Evolutionary conservation across 2,329 filamentous ascomycete species (phyloP), one percentile per base, ranked within the genome.

Genomic region (Neofusicoccum laricinum): DNA sequence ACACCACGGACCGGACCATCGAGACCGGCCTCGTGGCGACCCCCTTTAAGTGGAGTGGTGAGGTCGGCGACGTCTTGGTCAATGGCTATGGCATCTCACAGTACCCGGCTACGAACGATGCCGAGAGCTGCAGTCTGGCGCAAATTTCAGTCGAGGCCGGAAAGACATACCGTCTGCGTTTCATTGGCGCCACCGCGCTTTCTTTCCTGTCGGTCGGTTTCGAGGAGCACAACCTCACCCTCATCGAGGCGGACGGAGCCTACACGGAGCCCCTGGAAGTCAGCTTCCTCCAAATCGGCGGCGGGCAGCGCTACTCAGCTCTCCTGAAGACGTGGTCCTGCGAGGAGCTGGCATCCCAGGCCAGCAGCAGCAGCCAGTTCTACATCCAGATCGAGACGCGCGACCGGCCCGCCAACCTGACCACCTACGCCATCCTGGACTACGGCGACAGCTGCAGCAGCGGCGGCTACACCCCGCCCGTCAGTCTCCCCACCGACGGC

Each of bases 221-320:
- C 5, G 85, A 88, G 66, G 81, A 72, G 5, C 88, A 90, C 68
- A 75, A 82, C 10, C 71, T 90, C 43, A 81, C 80, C 0, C 78
- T 91, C 62, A 86, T 90, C 63, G 83, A 85, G 64, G 87, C 84
- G 0, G 88, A 90, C 63, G 77, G 50, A 66, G 77, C 30, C 15
- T 86, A 86, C 71, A 86, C 84, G 3, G 77, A 81, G 68, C 81
- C 82, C 0, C 75, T 79, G 17, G 68, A 69, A 0, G 81, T 81
- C 1, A 75, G 79, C 21, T 80, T 82, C 67, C 77, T 89, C 61
- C 86, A 88, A 68, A 69, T 89, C 4, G 81, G 79, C 7, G 75
- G 79, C 4, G 87, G 87, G 0, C 86, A 89, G 69, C 82, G 87
- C n/a, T 89, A 85, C 71, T 85, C 85, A 66, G 77, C 82, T 0